phyloP scores from a whole-genome alignment of 2,329 filamentous ascomycete genomes.

The Botrytis cinerea region DNA sequence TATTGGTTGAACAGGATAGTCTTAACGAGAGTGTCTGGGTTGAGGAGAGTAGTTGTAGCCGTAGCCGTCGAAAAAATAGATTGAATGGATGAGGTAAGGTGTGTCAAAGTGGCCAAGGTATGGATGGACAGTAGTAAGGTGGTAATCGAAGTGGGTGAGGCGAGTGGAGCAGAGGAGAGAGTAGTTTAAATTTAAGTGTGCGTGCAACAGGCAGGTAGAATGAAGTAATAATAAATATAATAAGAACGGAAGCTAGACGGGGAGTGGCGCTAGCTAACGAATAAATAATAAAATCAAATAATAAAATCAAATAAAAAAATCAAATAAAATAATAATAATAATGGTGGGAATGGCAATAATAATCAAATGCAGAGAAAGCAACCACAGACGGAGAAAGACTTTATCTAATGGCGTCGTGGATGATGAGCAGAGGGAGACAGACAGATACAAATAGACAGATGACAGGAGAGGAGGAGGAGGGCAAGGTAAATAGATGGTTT shows the following conservation, averaged over 20 bases:
- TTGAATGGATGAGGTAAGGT: slow-evolving; percentile 26
- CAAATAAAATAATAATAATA: background rate
- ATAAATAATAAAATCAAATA: background rate
- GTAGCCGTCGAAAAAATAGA: slow-evolving; percentile 15
- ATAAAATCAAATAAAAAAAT: background rate
- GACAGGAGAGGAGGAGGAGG: background rate
- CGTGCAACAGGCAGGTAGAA: background rate
- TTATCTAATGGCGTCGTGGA: background rate
- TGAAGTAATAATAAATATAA: background rate
- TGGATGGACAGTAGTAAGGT: background rate
- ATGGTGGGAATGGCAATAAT: background rate
- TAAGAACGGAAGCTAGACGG: background rate
- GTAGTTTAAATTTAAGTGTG: slow-evolving; percentile 1
- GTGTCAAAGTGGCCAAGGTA: slow-evolving; percentile 19
- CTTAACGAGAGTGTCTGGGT: slow-evolving; percentile 20
- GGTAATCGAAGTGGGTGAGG: slow-evolving; percentile 22
- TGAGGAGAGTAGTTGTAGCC: slow-evolving; percentile 23
- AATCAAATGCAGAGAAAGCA: background rate
- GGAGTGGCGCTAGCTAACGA: background rate
- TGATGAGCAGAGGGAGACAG: background rate
- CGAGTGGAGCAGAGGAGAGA: slow-evolving; percentile 9
- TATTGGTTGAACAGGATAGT: slow-evolving; percentile 21
- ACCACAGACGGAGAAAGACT: background rate
- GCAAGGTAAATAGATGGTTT: background rate
- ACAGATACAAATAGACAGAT: background rate